Evolutionary conservation across 306 rosid genomes (phyloP), one percentile per base, ranked within the genome.

Genomic region (Vigna hirtella): DNA sequence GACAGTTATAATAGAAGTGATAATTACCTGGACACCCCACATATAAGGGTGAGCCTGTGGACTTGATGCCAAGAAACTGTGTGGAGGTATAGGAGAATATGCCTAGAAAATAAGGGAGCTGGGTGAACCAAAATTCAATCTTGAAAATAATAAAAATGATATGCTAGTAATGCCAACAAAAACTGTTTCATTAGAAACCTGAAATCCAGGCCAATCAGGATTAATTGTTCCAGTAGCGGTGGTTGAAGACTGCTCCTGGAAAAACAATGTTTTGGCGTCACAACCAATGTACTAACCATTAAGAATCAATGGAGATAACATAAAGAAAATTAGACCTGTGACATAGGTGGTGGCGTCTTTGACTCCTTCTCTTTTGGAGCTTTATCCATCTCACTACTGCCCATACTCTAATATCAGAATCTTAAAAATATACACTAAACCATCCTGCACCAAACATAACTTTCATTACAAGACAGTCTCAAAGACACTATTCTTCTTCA

Each of bases 11-110:
- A 34, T 34, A 34, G 38, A 34, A 34, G 70, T 17, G 51, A 32
- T 38, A 72, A 48, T 73, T 85, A 94, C 99, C 96, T 95, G 99
- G 77, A 95, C 98, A 30, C 99, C 99, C 99, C 99, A 92, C 98
- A 95, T 89, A 85, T 95, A 95, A 49, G 99, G 97, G 84, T 90
- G 98, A 67, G 94, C 93, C 73, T 95, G 99, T 65, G 97, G 99
- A 78, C 90, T 93, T 68, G 98, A 91, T 36, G 99, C 96, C 92
- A 95, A 20, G 82, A 78, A 95, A 57, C 98, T 98, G 80, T 88
- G 99, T 9, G 98, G 97, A 74, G 99, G 99, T 47, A 95, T 84
- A 28, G 96, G 92, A 87, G 99, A 91, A 81, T 91, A 95, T 55
- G 99, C 96, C 99, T 95, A 89, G 14, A 66, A 34, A 85, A 70